phyloP scores from a whole-genome alignment of 441 rosid genomes.

The Croton laevigatus region DNA sequence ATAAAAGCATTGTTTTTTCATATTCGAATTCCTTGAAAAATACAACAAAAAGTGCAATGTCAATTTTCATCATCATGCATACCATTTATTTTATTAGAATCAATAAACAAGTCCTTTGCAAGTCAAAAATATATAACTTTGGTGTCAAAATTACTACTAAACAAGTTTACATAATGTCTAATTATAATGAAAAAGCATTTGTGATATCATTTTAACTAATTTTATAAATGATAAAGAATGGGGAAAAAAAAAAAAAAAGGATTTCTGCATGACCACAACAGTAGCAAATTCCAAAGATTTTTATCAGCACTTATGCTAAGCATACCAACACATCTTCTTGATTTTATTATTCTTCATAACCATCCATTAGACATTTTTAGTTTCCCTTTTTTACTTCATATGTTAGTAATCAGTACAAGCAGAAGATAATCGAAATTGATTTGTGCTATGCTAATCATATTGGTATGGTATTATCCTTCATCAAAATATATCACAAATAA shows the following conservation, averaged over 20 bases:
- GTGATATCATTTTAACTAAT: background rate
- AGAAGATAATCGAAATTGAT: background rate
- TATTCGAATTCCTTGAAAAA: constrained; percentile 85
- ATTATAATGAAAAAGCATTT: background rate
- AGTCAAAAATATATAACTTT: background rate
- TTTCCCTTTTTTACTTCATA: background rate
- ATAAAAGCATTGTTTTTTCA: constrained; percentile 69
- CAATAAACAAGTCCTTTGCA: background rate
- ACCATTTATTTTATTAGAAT: background rate
- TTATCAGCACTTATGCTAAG: too few species aligned
- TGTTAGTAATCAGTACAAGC: background rate
- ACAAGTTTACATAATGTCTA: background rate
- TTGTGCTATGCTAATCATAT: too few species aligned
- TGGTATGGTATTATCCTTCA: too few species aligned
- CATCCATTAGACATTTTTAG: too few species aligned
- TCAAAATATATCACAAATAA: too few species aligned
- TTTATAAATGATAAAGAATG: too few species aligned
- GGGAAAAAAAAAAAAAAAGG: background rate
- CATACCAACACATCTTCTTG: too few species aligned
- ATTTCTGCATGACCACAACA: background rate
- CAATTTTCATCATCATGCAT: background rate
- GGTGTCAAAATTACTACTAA: background rate
- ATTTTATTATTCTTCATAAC: too few species aligned
- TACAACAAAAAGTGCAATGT: constrained; percentile 9
- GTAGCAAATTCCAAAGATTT: background rate